Percentiles rank a stretch among this genome's conserved stretches.
Conservation (phyloP, 805 yeast species). For the Pichia gijzeniarum region DNA sequence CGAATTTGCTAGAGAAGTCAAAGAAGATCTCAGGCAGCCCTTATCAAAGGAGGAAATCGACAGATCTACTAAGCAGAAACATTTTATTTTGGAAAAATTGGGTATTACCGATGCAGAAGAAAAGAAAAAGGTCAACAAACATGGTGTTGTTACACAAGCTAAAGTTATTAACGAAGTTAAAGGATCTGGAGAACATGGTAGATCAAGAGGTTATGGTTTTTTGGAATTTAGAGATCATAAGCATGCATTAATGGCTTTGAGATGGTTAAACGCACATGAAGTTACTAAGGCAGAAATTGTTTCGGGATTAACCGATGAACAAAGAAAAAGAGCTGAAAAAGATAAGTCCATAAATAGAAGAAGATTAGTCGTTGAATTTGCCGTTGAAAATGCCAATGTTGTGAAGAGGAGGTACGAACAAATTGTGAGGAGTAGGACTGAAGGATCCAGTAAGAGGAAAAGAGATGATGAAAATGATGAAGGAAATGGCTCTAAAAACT, state of each 20-base stretch:
- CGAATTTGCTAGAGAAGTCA: conserved; percentile 86
- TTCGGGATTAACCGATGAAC: conserved; percentile 67
- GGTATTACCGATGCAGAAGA: conserved; percentile 35
- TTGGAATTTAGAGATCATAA: conserved; percentile 89
- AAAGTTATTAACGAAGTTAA: conserved; percentile 90
- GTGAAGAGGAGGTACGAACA: conserved; percentile 83
- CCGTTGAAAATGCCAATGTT: conserved; percentile 91
- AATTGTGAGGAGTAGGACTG: conserved; percentile 29
- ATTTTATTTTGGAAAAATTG: conserved; percentile 27
- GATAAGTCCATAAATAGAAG: conserved; percentile 54
- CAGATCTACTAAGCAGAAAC: conserved; percentile 69
- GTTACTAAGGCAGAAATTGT: conserved; percentile 65
- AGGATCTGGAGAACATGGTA: conserved; percentile 78
- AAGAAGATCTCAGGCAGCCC: conserved; percentile 67
- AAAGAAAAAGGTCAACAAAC: conserved; percentile 59
- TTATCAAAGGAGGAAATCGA: conserved; percentile 81
- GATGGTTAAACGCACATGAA: conserved; percentile 94
- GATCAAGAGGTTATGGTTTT: conserved; percentile 97
- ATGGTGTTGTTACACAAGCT: conserved; percentile 90
- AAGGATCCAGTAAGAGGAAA: conserved; percentile 22
- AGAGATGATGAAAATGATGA: conserved; percentile 20
- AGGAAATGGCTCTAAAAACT: conserved; percentile 2
- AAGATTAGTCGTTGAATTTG: conserved; percentile 88
- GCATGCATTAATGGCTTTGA: conserved; percentile 87
- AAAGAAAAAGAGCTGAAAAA: conserved; percentile 44